phyloP scores from a whole-genome alignment of 805 yeast species.

The Sugiyamaella boreocaroliniensis region DNA sequence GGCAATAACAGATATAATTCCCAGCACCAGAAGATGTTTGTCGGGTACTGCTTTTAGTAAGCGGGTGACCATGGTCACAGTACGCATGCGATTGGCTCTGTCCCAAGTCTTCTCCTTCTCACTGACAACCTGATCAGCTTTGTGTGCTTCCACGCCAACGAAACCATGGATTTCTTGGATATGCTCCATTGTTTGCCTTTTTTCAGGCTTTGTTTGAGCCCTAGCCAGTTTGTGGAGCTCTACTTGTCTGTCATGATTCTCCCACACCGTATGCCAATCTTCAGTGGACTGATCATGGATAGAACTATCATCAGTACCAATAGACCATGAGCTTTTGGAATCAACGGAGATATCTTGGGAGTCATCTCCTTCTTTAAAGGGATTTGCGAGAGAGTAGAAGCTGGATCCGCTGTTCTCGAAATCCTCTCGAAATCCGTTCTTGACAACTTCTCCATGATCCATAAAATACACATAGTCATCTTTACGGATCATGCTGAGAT shows the following conservation, averaged over 20 bases:
- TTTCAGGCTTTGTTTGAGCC: not conserved
- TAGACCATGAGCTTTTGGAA: too few relatives aligned
- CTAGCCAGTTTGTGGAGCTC: not conserved
- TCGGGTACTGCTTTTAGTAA: slow-evolving; percentile 7
- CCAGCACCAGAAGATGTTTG: slow-evolving; percentile 35
- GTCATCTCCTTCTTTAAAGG: not conserved
- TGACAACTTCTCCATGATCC: slow-evolving; percentile 48
- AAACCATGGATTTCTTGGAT: not conserved
- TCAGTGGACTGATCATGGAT: too few relatives aligned
- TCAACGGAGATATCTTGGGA: too few relatives aligned
- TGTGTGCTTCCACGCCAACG: not conserved
- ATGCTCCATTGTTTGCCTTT: not conserved
- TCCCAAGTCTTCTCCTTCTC: not conserved
- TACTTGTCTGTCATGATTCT: not conserved
- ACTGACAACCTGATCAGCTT: not conserved
- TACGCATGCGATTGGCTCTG: not conserved
- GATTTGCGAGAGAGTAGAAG: not conserved
- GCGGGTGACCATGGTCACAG: not conserved
- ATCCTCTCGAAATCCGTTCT: slow-evolving; percentile 6
- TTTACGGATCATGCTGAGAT: slow-evolving; percentile 47
- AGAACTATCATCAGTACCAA: too few relatives aligned
- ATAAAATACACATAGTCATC: slow-evolving; percentile 56
- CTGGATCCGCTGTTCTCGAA: not conserved
- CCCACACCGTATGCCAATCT: too few relatives aligned
- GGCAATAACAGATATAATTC: slow-evolving; percentile 33